These are phyloP conservation scores for Dendrobium nobile DNA, from an alignment of 106 monocot species.

Conservation along the genomic window DNA sequence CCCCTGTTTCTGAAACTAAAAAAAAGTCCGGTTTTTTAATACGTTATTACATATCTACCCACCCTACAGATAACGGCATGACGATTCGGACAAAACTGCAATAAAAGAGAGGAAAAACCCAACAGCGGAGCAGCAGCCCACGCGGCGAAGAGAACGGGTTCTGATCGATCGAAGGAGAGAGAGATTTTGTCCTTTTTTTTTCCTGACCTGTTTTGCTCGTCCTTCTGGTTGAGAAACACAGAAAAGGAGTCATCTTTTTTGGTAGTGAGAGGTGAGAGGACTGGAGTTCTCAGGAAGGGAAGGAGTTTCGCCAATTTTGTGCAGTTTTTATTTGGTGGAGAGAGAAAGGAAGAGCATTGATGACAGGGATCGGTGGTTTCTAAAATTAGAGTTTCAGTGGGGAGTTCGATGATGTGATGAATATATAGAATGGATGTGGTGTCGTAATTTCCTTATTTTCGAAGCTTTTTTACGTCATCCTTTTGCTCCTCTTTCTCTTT, in stretches of 20 bases:
- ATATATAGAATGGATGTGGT: neutral
- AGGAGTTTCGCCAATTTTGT: neutral
- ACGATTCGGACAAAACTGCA: neutral
- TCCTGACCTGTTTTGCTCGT: neutral
- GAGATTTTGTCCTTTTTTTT: neutral
- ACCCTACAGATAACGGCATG: slow-evolving; percentile 4
- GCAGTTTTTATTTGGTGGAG: neutral
- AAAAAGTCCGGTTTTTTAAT: neutral
- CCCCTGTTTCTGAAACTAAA: too few relatives aligned
- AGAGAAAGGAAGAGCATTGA: slow-evolving; percentile 6
- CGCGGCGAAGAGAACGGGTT: slow-evolving; percentile 13
- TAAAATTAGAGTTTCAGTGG: neutral
- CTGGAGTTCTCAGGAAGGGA: neutral
- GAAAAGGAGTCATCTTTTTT: neutral
- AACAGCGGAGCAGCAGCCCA: slow-evolving; percentile 8
- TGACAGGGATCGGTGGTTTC: slow-evolving; percentile 1
- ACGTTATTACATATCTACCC: neutral
- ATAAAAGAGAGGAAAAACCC: neutral
- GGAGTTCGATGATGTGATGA: neutral
- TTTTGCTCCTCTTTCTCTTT: neutral
- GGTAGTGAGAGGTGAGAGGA: neutral
- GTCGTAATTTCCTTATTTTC: neutral
- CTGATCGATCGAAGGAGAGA: neutral
- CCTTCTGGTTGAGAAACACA: neutral
- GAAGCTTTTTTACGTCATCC: neutral